Evolutionary conservation across 129 eudicot species (phyloP), one percentile per base, ranked within the genome.

Genomic region (Tagetes patula): DNA sequence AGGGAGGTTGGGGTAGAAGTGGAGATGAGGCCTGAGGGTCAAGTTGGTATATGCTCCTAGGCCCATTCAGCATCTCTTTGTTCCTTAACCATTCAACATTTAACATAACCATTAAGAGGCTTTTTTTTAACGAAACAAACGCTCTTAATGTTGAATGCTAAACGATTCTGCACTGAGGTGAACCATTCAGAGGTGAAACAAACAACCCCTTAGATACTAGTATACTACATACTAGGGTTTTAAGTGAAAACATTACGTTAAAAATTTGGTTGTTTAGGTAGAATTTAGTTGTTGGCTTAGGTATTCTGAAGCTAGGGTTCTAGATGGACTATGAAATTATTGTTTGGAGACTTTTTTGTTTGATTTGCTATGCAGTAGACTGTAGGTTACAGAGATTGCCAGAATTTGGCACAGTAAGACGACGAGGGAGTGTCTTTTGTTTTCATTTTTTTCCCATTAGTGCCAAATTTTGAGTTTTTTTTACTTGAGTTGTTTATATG

Each of bases 151-250:
- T 20, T 20, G 27, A 0, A 20, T 20, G 27, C 27, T 20, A 0
- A 20, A 20, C 27, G 27, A 20, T 20, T 20, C 27, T 0, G 27
- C 27, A 20, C 27, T 20, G 27, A 20, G 27, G 27, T 20, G 0
- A 20, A 20, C 27, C 0, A 20, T 20, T 20, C 27, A 20, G 0
- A 20, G 27, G 27, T 20, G 27, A 20, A 20, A 20, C 27, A 20
- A 20, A 20, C 27, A 20, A 20, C 27, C 27, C 27, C 27, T 20
- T 20, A 20, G 27, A 20, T 20, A 20, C 27, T 20, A 20, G 27
- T 20, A 20, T 20, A 20, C 27, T 20, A 47, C 8, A 42, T 39
- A 0, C 32, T 66, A 72, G 82, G 85, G 79, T 77, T 61, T 75
- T 77, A 41, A 30, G 27, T 67, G 41, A n/a, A 33, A 4, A 9